A percentile compares a stretch with the other conserved stretches of the same genome.
These are phyloP conservation scores for Trichoderma parareesei DNA, from an alignment of 495 filamentous ascomycete genomes.

Conservation along the genomic window DNA sequence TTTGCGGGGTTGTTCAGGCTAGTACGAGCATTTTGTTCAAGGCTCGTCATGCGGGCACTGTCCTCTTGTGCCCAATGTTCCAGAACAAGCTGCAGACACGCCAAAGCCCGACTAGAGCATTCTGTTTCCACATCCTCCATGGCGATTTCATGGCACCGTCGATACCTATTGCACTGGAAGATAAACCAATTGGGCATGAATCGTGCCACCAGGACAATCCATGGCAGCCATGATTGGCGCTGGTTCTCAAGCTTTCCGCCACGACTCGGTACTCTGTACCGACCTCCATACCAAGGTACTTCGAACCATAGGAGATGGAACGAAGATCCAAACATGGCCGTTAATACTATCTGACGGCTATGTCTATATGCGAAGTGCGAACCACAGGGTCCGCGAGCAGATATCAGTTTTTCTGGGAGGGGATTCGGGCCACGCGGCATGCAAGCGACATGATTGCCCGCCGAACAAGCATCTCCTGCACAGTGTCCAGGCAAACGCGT, in stretches of 20 bases:
- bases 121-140: neutral
- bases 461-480: neutral
- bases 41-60: neutral
- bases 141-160: neutral
- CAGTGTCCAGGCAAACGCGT: neutral
- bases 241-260: too few relatives aligned
- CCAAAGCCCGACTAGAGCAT: neutral
- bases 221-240: too few relatives aligned
- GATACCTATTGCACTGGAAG: neutral
- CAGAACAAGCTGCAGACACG: neutral
- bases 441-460: neutral
- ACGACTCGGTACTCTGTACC: too few relatives aligned
- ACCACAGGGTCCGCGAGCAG: neutral
- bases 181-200: neutral
- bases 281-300: too few relatives aligned
- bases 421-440: slow-evolving; percentile 9
- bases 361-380: too few relatives aligned
- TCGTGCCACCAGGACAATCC: too few relatives aligned
- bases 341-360: neutral
- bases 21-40: neutral
- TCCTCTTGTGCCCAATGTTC: neutral
- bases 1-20: slow-evolving; percentile 1
- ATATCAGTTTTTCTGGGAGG: neutral
- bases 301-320: too few relatives aligned
- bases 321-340: too few relatives aligned